phyloP scores from a whole-genome alignment of 495 filamentous ascomycete species.

The Aspergillus steynii region DNA sequence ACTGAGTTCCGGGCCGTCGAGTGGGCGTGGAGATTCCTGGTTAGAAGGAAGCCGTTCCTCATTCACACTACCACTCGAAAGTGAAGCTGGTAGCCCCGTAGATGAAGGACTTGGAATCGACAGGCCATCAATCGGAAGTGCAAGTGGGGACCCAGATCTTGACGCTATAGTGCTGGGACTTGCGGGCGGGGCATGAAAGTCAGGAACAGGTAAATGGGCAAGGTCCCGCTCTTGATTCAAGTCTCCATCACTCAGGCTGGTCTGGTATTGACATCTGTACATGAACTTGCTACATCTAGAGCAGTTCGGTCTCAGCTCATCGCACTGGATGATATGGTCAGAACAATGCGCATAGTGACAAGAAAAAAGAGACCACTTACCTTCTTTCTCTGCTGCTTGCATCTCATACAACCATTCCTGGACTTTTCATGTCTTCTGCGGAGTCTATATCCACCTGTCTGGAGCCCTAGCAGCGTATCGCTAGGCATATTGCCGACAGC shows the following conservation, averaged over 20 bases:
- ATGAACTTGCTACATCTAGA: conserved; percentile 24
- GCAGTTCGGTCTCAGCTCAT: conserved; percentile 27
- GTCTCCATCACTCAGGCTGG: conserved; percentile 3
- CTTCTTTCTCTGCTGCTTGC: conserved; percentile 39
- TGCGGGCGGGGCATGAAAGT: conserved; percentile 5
- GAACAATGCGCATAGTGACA: neutral
- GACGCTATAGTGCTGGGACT: conserved; percentile 4
- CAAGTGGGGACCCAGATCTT: conserved; percentile 6
- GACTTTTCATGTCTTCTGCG: conserved; percentile 37
- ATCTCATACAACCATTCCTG: conserved; percentile 34
- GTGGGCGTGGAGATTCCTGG: conserved; percentile 5
- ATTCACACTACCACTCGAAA: conserved; percentile 5
- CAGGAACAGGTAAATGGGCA: conserved; percentile 2
- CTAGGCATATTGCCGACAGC: conserved; percentile 9
- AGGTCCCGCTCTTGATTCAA: conserved; percentile 9
- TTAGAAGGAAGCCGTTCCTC: conserved; percentile 1
- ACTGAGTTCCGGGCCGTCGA: conserved; percentile 33
- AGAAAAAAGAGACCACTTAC: conserved; percentile 13
- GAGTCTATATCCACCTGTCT: conserved; percentile 21
- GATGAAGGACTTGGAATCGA: conserved; percentile 12
- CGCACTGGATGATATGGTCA: conserved; percentile 22
- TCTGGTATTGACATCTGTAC: conserved; percentile 24
- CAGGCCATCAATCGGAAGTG: conserved; percentile 9
- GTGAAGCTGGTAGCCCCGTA: neutral
- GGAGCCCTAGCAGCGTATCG: conserved; percentile 11